These are phyloP conservation scores for Salvia miltiorrhiza DNA, from an alignment of 257 asterid species.

Conservation along the genomic window DNA sequence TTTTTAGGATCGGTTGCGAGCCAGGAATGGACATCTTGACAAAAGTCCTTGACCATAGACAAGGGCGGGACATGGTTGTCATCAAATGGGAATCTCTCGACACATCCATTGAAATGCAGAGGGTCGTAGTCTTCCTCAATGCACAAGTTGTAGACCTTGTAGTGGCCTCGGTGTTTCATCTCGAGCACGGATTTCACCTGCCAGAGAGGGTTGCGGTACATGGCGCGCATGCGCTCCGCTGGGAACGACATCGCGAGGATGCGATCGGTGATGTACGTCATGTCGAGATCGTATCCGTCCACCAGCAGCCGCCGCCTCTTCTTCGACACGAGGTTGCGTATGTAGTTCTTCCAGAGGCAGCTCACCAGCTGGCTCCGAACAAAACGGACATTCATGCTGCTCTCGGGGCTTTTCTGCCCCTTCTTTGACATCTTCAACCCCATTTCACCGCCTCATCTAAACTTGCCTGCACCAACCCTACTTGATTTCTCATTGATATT, in stretches of 20 bases:
- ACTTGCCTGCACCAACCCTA: no score
- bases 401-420: conserved; percentile 24
- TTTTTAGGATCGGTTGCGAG: conserved; percentile 63
- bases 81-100: conserved; percentile 76
- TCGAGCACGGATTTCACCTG: conserved; percentile 78
- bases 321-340: conserved; percentile 73
- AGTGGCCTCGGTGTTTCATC: conserved; percentile 64
- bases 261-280: conserved; percentile 74
- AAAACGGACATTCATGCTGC: background rate
- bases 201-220: conserved; percentile 86
- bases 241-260: conserved; percentile 83
- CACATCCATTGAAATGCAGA: conserved; percentile 66
- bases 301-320: conserved; percentile 71
- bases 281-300: conserved; percentile 83
- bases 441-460: conserved; percentile 43
- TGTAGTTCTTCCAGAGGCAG: conserved; percentile 45
- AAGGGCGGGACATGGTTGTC: conserved; percentile 82
- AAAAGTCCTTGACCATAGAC: conserved; percentile 64
- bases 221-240: conserved; percentile 68
- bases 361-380: conserved; percentile 33
- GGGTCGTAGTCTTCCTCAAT: conserved; percentile 60
- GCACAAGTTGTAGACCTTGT: conserved; percentile 81
- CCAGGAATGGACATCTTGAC: conserved; percentile 79
- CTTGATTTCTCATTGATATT: no score
- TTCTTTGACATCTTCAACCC: conserved; percentile 57